phyloP scores from a whole-genome alignment of 2,329 filamentous ascomycete genomes.

The Cytospora schulzeri region DNA sequence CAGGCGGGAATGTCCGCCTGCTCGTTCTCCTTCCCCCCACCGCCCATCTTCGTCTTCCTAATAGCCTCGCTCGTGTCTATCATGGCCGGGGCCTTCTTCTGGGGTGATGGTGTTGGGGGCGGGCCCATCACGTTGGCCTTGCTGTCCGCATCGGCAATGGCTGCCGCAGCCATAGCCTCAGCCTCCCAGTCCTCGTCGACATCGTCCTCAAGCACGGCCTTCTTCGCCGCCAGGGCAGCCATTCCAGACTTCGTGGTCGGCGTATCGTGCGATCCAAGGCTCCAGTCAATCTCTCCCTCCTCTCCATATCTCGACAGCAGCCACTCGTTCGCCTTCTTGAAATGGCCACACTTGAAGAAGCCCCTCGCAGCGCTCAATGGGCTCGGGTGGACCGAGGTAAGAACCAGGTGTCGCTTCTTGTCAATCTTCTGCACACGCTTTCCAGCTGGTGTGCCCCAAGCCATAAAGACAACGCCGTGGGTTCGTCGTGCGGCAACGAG shows the following conservation, averaged over 20 bases:
- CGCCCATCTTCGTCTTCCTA: slow-evolving; percentile 14
- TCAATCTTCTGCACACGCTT: slow-evolving; percentile 78
- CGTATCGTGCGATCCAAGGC: slow-evolving; percentile 46
- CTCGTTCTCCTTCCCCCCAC: slow-evolving; percentile 24
- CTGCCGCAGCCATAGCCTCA: slow-evolving; percentile 23
- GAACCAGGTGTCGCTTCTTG: slow-evolving; percentile 72
- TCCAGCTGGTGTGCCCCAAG: slow-evolving; percentile 86
- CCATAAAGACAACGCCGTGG: slow-evolving; percentile 87
- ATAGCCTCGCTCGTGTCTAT: slow-evolving; percentile 12
- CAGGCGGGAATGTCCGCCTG: slow-evolving; percentile 26
- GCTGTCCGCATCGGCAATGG: slow-evolving; percentile 19
- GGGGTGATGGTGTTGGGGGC: slow-evolving; percentile 26
- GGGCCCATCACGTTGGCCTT: slow-evolving; percentile 27
- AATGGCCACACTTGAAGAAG: slow-evolving; percentile 83
- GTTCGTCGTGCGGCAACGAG: slow-evolving; percentile 76
- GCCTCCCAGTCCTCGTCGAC: slow-evolving; percentile 25
- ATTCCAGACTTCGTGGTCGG: slow-evolving; percentile 31
- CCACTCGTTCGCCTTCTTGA: slow-evolving; percentile 84
- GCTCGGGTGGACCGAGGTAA: slow-evolving; percentile 88
- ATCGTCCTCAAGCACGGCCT: slow-evolving; percentile 18
- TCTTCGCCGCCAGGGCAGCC: slow-evolving; percentile 28
- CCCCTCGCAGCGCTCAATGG: slow-evolving; percentile 83
- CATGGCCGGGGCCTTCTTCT: slow-evolving; percentile 15
- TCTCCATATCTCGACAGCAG: slow-evolving; percentile 74
- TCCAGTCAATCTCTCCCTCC: slow-evolving; percentile 86